Evolutionary conservation across 202 grass and related monocot species (phyloP).

Genomic region (Musa balbisiana): DNA sequence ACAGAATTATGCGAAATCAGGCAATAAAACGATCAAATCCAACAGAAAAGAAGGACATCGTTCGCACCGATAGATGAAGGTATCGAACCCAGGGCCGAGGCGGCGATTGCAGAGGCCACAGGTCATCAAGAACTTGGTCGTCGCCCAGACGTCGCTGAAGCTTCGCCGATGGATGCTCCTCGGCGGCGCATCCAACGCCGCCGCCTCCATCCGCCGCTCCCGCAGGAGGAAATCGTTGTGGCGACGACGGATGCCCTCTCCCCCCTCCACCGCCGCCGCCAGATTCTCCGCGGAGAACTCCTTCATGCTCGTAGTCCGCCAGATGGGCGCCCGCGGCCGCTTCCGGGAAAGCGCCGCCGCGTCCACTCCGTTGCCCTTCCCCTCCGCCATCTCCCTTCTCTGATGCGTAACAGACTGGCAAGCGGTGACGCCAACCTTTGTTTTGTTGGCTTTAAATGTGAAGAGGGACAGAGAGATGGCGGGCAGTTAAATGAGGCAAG

Average conservation of each 20-base stretch:
- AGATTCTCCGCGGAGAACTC: constrained; percentile 11
- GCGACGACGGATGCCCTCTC: neutral
- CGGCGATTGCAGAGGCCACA: constrained; percentile 17
- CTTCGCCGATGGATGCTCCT: neutral
- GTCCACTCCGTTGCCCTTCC: neutral
- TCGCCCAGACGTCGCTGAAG: neutral
- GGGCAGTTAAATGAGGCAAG: too few relatives aligned
- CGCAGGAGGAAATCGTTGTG: too few relatives aligned
- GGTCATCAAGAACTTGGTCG: constrained; percentile 14
- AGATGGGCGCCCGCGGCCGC: constrained; percentile 18
- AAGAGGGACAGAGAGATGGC: too few relatives aligned
- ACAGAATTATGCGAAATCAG: neutral
- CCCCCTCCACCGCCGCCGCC: neutral
- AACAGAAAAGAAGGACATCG: neutral
- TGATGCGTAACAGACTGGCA: too few relatives aligned
- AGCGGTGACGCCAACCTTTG: too few relatives aligned
- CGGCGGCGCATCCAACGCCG: neutral
- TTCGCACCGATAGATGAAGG: constrained; percentile 29
- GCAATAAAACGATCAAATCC: neutral
- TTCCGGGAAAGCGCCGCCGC: constrained; percentile 11
- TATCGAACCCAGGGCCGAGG: constrained; percentile 24
- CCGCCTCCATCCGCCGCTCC: neutral
- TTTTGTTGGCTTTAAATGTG: too few relatives aligned
- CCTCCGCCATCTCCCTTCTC: neutral
- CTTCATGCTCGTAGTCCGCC: constrained; percentile 19